These are phyloP conservation scores for Blepharisma japonicum DNA, from an alignment of 73 alveolate species.

Conservation along the genomic window DNA sequence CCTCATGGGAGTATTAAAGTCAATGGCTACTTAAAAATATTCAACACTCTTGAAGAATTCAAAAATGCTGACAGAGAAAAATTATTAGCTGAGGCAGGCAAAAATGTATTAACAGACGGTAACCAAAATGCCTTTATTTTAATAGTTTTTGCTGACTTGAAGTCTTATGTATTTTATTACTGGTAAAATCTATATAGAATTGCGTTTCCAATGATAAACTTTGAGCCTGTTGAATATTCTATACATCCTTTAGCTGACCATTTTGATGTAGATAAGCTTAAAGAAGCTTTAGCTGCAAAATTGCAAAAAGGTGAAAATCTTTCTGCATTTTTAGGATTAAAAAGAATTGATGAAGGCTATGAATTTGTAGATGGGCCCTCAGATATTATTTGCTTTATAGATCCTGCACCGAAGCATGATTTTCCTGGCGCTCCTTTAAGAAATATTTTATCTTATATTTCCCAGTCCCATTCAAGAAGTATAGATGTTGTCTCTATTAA, in stretches of 20 bases:
- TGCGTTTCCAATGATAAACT: constrained; percentile 9
- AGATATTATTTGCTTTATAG: constrained; percentile 17
- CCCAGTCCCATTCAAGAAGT: background rate
- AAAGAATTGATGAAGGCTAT: background rate
- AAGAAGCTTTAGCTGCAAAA: constrained; percentile 33
- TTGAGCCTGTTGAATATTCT: constrained; percentile 14
- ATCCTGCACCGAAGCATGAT: constrained; percentile 24
- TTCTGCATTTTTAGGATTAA: background rate
- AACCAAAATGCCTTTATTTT: constrained; percentile 30
- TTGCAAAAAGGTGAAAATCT: background rate
- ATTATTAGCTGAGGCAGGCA: background rate
- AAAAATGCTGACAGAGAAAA: constrained; percentile 21
- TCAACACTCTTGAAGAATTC: constrained; percentile 64
- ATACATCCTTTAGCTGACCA: constrained; percentile 19
- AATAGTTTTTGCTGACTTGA: constrained; percentile 55
- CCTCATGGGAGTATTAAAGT: background rate
- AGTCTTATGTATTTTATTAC: constrained; percentile 39
- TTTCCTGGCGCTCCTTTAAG: constrained; percentile 16
- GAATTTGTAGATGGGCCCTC: background rate
- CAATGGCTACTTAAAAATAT: constrained; percentile 38
- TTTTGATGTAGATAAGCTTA: constrained; percentile 11
- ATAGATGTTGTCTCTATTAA: constrained; percentile 29
- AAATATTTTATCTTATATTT: background rate
- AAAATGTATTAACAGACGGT: background rate
- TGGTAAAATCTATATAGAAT: constrained; percentile 23